phyloP scores from a whole-genome alignment of 441 rosid genomes.

The Brassica balearica region DNA sequence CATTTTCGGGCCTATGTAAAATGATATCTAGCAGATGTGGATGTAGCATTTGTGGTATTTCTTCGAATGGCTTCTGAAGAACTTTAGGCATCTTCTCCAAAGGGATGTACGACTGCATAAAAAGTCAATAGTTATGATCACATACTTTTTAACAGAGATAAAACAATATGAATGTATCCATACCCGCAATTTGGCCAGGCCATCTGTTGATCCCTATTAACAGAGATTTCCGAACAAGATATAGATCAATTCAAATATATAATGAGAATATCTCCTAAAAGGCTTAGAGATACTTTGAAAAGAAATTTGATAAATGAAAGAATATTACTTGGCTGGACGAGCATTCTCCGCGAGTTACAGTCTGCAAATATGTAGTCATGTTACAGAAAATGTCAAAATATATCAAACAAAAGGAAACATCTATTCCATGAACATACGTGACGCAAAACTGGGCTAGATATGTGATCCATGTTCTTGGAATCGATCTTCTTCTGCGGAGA shows the following conservation, averaged over 20 bases:
- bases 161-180: background rate
- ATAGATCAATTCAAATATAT: background rate
- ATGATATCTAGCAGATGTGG: background rate
- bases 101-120: background rate
- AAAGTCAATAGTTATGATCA: background rate
- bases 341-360: background rate
- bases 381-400: background rate
- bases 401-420: background rate
- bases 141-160: background rate
- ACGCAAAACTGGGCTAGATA: background rate
- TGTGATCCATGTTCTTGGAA: background rate
- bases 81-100: background rate
- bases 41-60: background rate
- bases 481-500: background rate
- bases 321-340: background rate
- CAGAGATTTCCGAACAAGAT: background rate
- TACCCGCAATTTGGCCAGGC: background rate
- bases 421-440: background rate
- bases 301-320: background rate
- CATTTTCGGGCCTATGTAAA: background rate
- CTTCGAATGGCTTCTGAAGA: background rate
- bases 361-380: background rate
- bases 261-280: background rate
- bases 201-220: constrained; percentile 1
- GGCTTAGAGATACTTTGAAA: background rate